Base-by-base conservation (phyloP, 768 basidiomycete genomes). In the Auriscalpium orientale region DNA sequence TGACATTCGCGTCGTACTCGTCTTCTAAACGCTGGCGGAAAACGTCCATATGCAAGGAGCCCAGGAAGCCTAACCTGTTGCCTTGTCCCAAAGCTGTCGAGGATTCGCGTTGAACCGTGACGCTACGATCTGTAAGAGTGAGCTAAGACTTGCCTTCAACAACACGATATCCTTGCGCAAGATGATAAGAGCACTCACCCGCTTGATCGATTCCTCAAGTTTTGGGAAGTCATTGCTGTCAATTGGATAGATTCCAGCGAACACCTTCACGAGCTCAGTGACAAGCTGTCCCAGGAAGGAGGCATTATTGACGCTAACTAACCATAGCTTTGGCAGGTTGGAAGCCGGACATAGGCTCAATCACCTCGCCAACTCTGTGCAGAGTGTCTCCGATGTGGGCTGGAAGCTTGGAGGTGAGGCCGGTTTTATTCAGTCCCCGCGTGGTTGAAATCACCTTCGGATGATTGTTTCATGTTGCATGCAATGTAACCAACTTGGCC, bases 381-480 rank as follows among this genome's bases (percentile, higher is more conserved):
- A 98, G 76, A 1, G 97, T 99, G 65, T 99, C 97, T 45, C 97
- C 97, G 59, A 98, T 86, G 66, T 89, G 86, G 21, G 95, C 94
- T 97, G 46, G 48, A 53, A 9, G 48, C 43, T 33, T 11, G n/a
- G 52, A 43, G 46, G 50, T 20, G 59, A 21, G 49, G 10, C 43
- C 53, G 54, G 48, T 20, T 28, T 28, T 2, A 28, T 28, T 28
- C 28, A 28, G 7, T 28, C 28, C 28, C 28, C 7, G 28, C 28
- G 28, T 28, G 28, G 28, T 28, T 28, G 4, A 28, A 51, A 66
- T 45, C 55, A 93, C 94, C 94, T 76, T 98, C 93, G 13, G 89
- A 83, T 10, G 90, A 89, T 63, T 97, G 89, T 69, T 98, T 99
- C 95, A 99, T 98, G 66, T 94, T 95, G 70, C 95, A 98, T 1